Percentiles rank a stretch among this genome's conserved stretches.
Conservation (phyloP, 2,329 filamentous ascomycete genomes). For the Beauveria bassiana region DNA sequence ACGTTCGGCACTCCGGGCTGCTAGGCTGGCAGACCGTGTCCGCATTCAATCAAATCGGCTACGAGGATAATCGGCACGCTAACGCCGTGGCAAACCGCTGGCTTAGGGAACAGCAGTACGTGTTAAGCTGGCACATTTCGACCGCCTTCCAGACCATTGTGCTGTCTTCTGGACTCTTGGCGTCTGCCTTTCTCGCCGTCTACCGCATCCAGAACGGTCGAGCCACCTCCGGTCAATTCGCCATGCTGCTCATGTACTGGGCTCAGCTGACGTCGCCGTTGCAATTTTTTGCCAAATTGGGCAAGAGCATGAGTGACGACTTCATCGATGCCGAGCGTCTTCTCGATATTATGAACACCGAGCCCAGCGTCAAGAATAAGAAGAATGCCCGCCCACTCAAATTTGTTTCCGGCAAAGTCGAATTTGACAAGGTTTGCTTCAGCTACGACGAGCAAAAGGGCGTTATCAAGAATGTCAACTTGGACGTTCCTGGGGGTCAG, state of each 20-base stretch:
- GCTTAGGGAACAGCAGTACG: conserved; percentile 29
- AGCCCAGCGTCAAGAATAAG: conserved; percentile 47
- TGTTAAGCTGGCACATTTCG: conserved; percentile 39
- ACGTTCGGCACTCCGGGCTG: conserved; percentile 47
- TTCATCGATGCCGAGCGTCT: conserved; percentile 51
- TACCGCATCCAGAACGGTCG: conserved; percentile 58
- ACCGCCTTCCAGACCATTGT: conserved; percentile 53
- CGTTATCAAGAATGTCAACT: conserved; percentile 46
- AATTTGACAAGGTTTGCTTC: conserved; percentile 48
- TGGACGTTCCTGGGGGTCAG: conserved; percentile 42
- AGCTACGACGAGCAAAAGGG: conserved; percentile 53
- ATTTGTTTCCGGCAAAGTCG: conserved; percentile 44
- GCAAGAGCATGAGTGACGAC: conserved; percentile 47
- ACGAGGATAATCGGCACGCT: conserved; percentile 47
- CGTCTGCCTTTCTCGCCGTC: conserved; percentile 51
- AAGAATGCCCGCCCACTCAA: conserved; percentile 41
- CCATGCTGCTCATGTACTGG: conserved; percentile 67
- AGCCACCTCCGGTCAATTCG: conserved; percentile 59
- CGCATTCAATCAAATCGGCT: conserved; percentile 51
- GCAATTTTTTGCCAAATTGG: conserved; percentile 57
- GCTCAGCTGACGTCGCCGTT: conserved; percentile 62
- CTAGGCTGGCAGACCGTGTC: conserved; percentile 53
- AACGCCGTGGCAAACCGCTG: conserved; percentile 38
- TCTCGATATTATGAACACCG: conserved; percentile 49
- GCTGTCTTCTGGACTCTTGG: conserved; percentile 61